Percentiles rank a stretch among this genome's conserved stretches.
Evolutionary conservation across 306 rosid genomes (phyloP).

Genomic region (Lagenaria siceraria): DNA sequence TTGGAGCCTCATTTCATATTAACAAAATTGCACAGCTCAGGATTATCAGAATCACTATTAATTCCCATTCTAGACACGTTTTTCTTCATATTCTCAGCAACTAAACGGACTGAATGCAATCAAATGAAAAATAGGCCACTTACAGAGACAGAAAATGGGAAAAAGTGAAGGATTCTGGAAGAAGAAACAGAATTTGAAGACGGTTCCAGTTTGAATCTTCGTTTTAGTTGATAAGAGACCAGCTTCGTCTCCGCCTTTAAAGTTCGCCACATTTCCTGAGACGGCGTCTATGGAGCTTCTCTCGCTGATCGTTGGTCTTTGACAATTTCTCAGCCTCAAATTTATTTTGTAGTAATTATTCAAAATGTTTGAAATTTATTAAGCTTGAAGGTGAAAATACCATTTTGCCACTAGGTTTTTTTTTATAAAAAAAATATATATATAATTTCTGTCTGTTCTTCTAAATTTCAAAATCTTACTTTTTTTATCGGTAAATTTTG

Average conservation of each 20-base stretch:
- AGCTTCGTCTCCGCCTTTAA: neutral
- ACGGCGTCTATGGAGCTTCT: neutral
- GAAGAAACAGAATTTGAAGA: neutral
- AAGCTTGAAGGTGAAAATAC: too few relatives aligned
- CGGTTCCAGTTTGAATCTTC: neutral
- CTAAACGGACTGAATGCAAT: neutral
- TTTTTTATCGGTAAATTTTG: too few relatives aligned
- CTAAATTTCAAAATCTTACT: too few relatives aligned
- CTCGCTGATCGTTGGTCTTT: neutral
- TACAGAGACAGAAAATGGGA: conserved; percentile 4
- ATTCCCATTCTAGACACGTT: neutral
- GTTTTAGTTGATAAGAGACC: neutral
- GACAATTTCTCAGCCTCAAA: neutral
- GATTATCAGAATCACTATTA: neutral
- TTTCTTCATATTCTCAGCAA: conserved; percentile 1
- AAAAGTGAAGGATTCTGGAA: neutral
- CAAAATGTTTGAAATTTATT: too few relatives aligned
- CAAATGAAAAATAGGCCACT: neutral
- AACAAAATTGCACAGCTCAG: neutral
- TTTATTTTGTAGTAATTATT: too few relatives aligned
- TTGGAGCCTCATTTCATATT: neutral
- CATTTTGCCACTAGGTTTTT: too few relatives aligned
- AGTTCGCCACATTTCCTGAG: neutral
- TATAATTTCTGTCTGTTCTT: too few relatives aligned
- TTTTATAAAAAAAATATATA: too few relatives aligned